phyloP scores from a whole-genome alignment of 2,329 filamentous ascomycete species.

The Orbilia brochopaga region DNA sequence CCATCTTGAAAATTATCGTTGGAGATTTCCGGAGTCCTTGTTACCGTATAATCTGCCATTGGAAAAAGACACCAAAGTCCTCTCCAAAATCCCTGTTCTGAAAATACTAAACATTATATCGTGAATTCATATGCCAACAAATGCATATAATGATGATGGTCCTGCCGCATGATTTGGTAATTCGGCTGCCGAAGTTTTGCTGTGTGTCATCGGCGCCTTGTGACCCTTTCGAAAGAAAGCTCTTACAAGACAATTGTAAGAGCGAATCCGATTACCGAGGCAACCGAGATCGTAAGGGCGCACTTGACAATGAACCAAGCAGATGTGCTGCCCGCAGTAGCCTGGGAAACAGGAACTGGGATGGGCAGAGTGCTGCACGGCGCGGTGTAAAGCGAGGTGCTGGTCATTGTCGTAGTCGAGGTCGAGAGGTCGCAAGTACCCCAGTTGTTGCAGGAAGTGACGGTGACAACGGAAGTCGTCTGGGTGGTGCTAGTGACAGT shows the following conservation, averaged over 20 bases:
- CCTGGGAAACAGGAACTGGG: conserved; percentile 35
- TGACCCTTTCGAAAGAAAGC: too few species aligned
- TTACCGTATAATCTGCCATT: too few species aligned
- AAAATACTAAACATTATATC: too few species aligned
- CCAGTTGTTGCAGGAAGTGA: conserved; percentile 35
- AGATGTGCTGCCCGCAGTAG: conserved; percentile 5
- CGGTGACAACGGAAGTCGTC: conserved; percentile 25
- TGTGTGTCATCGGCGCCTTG: too few species aligned
- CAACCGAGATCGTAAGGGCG: conserved; percentile 15
- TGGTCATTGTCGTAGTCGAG: conserved; percentile 41
- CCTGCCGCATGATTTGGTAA: too few species aligned
- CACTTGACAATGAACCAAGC: conserved; percentile 34
- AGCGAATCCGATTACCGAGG: conserved; percentile 22
- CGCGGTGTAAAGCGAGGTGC: conserved; percentile 35
- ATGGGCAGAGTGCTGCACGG: conserved; percentile 43
- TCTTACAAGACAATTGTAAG: conserved; percentile 21
- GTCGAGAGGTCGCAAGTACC: conserved; percentile 34
- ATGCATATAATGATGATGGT: too few species aligned
- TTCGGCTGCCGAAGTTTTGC: neutral
- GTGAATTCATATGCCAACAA: too few species aligned
- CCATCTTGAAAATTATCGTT: too few species aligned
- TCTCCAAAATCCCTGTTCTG: too few species aligned
- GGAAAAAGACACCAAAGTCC: too few species aligned
- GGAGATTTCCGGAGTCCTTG: too few species aligned
- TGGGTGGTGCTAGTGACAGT: conserved; percentile 29